Base-by-base conservation (phyloP, 176 grass and related monocot genomes). In the Cenchrus americanus region DNA sequence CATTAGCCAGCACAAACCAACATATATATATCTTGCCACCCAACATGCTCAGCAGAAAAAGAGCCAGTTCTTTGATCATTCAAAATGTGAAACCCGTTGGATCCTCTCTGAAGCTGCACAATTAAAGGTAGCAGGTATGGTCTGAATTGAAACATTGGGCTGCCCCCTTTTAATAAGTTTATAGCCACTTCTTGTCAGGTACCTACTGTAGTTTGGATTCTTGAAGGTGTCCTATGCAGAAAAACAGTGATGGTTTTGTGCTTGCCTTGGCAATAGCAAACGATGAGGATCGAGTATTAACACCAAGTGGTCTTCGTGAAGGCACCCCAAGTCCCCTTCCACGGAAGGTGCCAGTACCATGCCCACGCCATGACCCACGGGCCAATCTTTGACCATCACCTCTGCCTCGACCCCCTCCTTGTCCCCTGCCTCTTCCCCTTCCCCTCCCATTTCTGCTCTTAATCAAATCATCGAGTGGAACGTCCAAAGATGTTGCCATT, bases 241-340 rank as follows among this genome's bases (percentile, higher is more conserved):
- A 90, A 95, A 90, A 89, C 80, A 94, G 57, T 62, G n/a, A 86
- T 78, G 82, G 72, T 88, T 89, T 86, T 88, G 83, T 79, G 89
- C 96, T 98, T 98, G 96, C 96, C 96, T 98, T 98, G 83, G 91
- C 91, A 83, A 98, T 93, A 63, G 82, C 85, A 73, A 82, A 92
- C 0, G 96, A 80, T 72, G 93, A 96, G 8, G 93, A 82, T 41
- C 80, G 91, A 67, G 76, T 90, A 90, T 92, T 94, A 85, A 99
- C 93, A 83, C 96, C 89, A 90, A 99, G 93, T 76, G 78, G 87
- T 80, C 93, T 94, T 87, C 84, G 86, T 49, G 83, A 85, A 92
- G 88, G 89, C 73, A 90, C 68, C 43, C 85, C 69, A 18, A 78
- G 50, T 78, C 89, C 91, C 69, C 91, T 93, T 90, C 89, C 93